phyloP scores from a whole-genome alignment of 495 filamentous ascomycete genomes.

The Talaromyces ruber region DNA sequence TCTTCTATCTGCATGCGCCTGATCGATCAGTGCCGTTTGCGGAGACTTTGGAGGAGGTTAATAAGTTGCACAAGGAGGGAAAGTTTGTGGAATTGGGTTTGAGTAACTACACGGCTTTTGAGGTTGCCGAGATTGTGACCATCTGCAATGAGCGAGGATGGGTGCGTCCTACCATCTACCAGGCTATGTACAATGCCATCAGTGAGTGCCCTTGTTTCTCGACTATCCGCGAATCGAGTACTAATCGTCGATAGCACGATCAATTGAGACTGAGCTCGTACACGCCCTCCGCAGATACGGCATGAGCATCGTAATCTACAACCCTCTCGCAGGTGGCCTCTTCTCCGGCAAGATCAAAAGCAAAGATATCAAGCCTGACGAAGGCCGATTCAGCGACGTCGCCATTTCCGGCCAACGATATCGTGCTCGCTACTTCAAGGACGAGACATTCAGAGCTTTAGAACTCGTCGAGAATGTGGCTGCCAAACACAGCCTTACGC shows the following conservation, averaged over 20 bases:
- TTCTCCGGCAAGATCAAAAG: slow-evolving; percentile 18
- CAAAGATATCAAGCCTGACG: slow-evolving; percentile 23
- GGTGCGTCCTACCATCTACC: slow-evolving; percentile 55
- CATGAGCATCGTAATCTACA: slow-evolving; percentile 41
- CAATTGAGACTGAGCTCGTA: slow-evolving; percentile 41
- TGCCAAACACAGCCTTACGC: slow-evolving; percentile 32
- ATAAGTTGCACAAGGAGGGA: slow-evolving; percentile 54
- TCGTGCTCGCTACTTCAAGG: slow-evolving; percentile 36
- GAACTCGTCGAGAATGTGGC: slow-evolving; percentile 34
- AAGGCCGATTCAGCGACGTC: slow-evolving; percentile 34
- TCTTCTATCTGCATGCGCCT: slow-evolving; percentile 39
- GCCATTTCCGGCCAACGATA: slow-evolving; percentile 27
- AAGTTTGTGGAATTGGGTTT: slow-evolving; percentile 80
- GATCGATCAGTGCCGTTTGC: slow-evolving; percentile 40
- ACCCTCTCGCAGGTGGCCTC: slow-evolving; percentile 45
- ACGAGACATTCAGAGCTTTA: slow-evolving; percentile 37
- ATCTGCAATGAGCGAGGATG: slow-evolving; percentile 73
- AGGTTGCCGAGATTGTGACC: slow-evolving; percentile 82
- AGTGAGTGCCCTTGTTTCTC: slow-evolving; percentile 9
- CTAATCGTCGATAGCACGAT: slow-evolving; percentile 18
- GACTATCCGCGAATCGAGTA: not conserved
- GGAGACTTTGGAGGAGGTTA: slow-evolving; percentile 36
- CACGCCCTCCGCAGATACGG: slow-evolving; percentile 44
- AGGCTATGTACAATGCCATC: slow-evolving; percentile 58
- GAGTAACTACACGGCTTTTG: slow-evolving; percentile 80